Evolutionary conservation across 148 eudicot species (phyloP), one percentile per base, ranked within the genome.

Genomic region (Spergularia bocconei): DNA sequence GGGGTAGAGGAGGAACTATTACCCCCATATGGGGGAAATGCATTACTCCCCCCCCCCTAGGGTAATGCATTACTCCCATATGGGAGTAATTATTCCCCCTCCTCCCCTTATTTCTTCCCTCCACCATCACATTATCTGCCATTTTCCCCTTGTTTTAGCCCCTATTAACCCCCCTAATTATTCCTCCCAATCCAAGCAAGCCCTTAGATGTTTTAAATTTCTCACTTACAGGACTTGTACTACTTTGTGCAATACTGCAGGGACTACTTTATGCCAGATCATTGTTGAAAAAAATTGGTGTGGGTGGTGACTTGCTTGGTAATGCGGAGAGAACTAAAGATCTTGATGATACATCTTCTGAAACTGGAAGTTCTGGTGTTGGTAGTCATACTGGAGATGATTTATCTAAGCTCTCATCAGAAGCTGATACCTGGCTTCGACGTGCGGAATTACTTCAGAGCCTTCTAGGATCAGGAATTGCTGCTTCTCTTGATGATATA

Each of bases 401-500:
- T 80, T 79, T 88, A 44, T 88, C 94, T 75, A 96, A 88, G 82
- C 90, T 86, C 75, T 67, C 88, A 67, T 84, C 87, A 77, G 90
- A 85, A 87, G 92, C 93, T 68, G 93, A 95, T 77, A 72, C 82
- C 61, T 95, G 99, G 97, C 84, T 95, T 60, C 86, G 96, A 67
- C 91, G 88, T 72, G 99, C 99, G 41, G 99, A 95, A 75, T 82
- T 95, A 78, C 86, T 95, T 76, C 99, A 95, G 83, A 95, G 99
- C 81, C 96, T 95, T 76, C 77, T 95, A 74, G 99, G 99, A 69
- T 90, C 92, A 51, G 99, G 97, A 71, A 89, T 95, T 67, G 90
- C 97, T 84, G 99, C 90, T 80, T 89, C 96, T 67, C 96, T 95
- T 76, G 96, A 92, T 88, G 99, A 95, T 81, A 92, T 95, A 60